Evolutionary conservation across 257 asterid species (phyloP).

Genomic region (Forsythia suspensa): DNA sequence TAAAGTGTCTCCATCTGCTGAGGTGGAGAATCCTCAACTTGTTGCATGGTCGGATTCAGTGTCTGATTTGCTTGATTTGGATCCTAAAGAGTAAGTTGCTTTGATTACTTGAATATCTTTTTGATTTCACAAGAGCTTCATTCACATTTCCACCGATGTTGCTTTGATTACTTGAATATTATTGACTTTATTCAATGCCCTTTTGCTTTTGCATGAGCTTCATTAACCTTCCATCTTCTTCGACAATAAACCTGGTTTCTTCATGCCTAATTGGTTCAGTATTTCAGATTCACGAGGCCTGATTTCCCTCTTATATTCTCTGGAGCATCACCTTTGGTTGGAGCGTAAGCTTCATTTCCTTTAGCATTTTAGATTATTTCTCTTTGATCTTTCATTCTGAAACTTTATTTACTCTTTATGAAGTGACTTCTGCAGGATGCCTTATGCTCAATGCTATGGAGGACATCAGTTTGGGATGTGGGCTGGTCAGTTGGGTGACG

Average conservation of each 20-base stretch:
- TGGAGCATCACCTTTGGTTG: constrained; percentile 67
- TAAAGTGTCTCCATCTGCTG: constrained; percentile 79
- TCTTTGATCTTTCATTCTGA: neutral
- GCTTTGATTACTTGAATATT: constrained; percentile 5
- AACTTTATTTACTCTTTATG: constrained; percentile 4
- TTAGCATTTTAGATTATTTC: neutral
- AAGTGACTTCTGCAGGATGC: constrained; percentile 39
- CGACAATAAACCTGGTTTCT: constrained; percentile 15
- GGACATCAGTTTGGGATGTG: constrained; percentile 99
- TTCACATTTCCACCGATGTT: neutral
- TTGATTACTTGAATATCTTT: neutral
- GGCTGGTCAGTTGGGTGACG: constrained; percentile 99
- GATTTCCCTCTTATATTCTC: constrained; percentile 79
- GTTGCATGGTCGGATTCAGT: constrained; percentile 91
- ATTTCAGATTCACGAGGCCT: constrained; percentile 81
- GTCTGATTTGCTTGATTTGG: constrained; percentile 78
- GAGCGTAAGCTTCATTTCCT: constrained; percentile 60
- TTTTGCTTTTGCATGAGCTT: constrained; percentile 3
- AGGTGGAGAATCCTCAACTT: constrained; percentile 89
- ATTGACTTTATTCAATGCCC: neutral
- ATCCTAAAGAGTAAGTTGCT: constrained; percentile 75
- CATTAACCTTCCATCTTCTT: constrained; percentile 12
- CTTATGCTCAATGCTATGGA: constrained; percentile 96
- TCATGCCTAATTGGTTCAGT: constrained; percentile 25
- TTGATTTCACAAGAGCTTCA: constrained; percentile 5